phyloP scores from a whole-genome alignment of 257 asterid genomes.

The Solanum sejunctum region DNA sequence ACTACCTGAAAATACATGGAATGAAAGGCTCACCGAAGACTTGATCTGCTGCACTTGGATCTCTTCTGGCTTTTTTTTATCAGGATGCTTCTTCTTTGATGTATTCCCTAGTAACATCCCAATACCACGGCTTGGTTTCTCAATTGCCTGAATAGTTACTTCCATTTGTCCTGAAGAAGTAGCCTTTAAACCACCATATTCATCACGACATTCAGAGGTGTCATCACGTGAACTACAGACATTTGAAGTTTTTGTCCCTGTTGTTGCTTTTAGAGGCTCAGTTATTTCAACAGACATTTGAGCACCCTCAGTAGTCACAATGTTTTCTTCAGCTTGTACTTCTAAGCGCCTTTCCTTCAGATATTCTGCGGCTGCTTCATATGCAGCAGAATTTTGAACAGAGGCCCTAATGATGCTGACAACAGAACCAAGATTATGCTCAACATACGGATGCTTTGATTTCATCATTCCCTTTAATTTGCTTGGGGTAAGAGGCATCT shows the following conservation, averaged over 20 bases:
- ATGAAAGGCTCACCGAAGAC: conserved; percentile 63
- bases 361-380: conserved; percentile 53
- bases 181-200: conserved; percentile 9
- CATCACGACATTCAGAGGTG: not conserved
- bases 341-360: conserved; percentile 51
- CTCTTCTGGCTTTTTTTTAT: conserved; percentile 34
- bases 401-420: conserved; percentile 72
- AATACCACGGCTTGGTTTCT: conserved; percentile 79
- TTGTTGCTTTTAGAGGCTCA: conserved; percentile 12
- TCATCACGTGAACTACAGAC: conserved; percentile 5
- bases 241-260: conserved; percentile 10
- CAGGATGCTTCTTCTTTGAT: conserved; percentile 64
- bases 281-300: conserved; percentile 32
- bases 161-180: conserved; percentile 24
- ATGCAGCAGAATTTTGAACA: conserved; percentile 59
- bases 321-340: conserved; percentile 25
- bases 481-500: conserved; percentile 66
- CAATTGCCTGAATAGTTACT: conserved; percentile 56
- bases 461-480: conserved; percentile 53
- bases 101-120: conserved; percentile 74
- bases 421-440: conserved; percentile 65
- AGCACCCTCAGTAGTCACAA: conserved; percentile 30
- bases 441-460: conserved; percentile 71
- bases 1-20: conserved; percentile 44
- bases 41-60: conserved; percentile 70